phyloP scores from a whole-genome alignment of 225 moss, liverwort and hornwort genomes.

The Pseudoscleropodium purum region DNA sequence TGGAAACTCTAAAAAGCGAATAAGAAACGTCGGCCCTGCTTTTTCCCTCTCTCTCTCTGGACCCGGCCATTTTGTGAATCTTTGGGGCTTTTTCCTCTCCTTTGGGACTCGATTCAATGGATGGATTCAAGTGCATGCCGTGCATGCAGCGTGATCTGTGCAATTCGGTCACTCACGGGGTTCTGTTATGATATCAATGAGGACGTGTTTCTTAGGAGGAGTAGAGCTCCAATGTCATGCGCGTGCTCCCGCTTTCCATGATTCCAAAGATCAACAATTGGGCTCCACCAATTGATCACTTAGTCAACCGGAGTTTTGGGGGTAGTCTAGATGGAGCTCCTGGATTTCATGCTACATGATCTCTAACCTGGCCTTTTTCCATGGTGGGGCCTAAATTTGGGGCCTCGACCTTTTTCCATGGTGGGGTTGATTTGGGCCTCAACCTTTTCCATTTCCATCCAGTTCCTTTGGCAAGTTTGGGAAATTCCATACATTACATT shows the following conservation, averaged over 20 bases:
- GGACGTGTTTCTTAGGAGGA: not conserved
- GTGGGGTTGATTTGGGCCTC: too few relatives aligned
- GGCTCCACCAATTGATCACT: not conserved
- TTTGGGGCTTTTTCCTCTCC: not conserved
- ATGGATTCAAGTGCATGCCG: constrained; percentile 15
- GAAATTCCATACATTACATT: not conserved
- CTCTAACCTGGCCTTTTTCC: not conserved
- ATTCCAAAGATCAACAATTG: not conserved
- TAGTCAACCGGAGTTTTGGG: not conserved
- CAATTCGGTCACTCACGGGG: not conserved
- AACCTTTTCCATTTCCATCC: not conserved
- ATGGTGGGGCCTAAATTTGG: not conserved
- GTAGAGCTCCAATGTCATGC: not conserved
- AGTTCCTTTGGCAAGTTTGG: not conserved
- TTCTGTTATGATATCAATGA: not conserved
- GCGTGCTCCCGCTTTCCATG: not conserved
- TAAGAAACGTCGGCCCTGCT: too few relatives aligned
- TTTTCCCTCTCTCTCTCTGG: not conserved
- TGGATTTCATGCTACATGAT: not conserved
- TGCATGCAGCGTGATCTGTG: not conserved
- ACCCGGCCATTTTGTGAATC: not conserved
- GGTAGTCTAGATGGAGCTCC: not conserved
- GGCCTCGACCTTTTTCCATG: too few relatives aligned
- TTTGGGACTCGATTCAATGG: not conserved
- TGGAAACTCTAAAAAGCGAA: not conserved